Conservation (phyloP, 768 basidiomycete species). For the Kwoniella pini region DNA sequence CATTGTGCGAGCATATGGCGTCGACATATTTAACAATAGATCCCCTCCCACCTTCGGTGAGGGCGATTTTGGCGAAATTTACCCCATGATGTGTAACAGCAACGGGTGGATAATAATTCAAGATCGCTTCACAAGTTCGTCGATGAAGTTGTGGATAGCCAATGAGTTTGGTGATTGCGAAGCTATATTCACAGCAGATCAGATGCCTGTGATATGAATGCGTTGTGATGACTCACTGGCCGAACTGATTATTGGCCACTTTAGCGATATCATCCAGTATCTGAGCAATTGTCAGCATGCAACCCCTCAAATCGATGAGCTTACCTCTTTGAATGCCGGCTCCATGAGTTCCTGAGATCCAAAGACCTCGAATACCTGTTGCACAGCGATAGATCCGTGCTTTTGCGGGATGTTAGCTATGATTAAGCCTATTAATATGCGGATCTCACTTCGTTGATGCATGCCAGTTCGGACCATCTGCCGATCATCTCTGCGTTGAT, state of each 20-base stretch:
- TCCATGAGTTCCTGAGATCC: slow-evolving; percentile 43
- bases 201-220: not conserved
- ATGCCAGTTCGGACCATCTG: slow-evolving; percentile 46
- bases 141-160: slow-evolving; percentile 30
- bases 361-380: slow-evolving; percentile 52
- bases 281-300: slow-evolving; percentile 22
- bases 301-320: not conserved
- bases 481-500: slow-evolving; percentile 46
- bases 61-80: slow-evolving; percentile 49
- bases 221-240: slow-evolving; percentile 40
- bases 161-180: slow-evolving; percentile 50
- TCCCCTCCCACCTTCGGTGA: slow-evolving; percentile 32
- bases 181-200: too few species aligned
- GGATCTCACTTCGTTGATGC: slow-evolving; percentile 47
- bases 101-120: slow-evolving; percentile 44
- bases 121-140: slow-evolving; percentile 40
- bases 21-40: slow-evolving; percentile 44
- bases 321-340: slow-evolving; percentile 43
- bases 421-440: not conserved
- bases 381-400: slow-evolving; percentile 49
- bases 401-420: not conserved
- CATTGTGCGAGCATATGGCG: slow-evolving; percentile 37
- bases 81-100: slow-evolving; percentile 49
- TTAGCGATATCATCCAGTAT: slow-evolving; percentile 40
- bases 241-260: slow-evolving; percentile 50